phyloP scores from a whole-genome alignment of 2,329 filamentous ascomycete genomes.

The Cordyceps cicadae region DNA sequence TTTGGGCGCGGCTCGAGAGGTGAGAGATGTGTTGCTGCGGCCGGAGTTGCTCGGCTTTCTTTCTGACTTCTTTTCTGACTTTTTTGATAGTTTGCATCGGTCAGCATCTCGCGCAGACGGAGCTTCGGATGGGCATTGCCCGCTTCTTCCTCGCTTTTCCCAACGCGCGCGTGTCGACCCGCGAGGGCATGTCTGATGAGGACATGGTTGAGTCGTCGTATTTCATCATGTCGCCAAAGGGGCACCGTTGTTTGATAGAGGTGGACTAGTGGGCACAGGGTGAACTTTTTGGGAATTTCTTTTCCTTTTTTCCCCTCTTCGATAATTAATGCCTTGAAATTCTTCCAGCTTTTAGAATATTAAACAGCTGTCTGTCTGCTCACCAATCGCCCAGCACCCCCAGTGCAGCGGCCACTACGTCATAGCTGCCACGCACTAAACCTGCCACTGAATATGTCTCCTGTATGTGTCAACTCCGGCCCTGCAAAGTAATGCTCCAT shows the following conservation, averaged over 20 bases:
- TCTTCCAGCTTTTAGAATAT: no score
- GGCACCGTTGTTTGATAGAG: slow-evolving; percentile 6
- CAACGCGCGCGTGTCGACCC: slow-evolving; percentile 21
- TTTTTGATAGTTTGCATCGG: slow-evolving; percentile 41
- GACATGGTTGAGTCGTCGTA: slow-evolving; percentile 27
- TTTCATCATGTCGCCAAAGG: slow-evolving; percentile 21
- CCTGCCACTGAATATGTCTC: neutral
- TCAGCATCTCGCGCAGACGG: slow-evolving; percentile 47
- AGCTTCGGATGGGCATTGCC: slow-evolving; percentile 42
- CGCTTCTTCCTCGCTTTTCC: slow-evolving; percentile 43
- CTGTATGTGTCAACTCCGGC: neutral
- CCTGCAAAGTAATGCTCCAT: neutral
- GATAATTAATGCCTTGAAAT: no score
- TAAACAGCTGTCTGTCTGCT: no score
- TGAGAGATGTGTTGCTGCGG: slow-evolving; percentile 9
- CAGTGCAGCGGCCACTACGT: neutral
- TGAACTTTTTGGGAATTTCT: neutral
- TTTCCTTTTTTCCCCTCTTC: no score
- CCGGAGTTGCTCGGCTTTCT: neutral
- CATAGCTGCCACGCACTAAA: neutral
- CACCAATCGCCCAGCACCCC: no score
- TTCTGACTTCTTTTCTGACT: neutral
- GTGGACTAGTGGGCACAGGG: neutral
- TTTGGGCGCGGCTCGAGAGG: slow-evolving; percentile 46
- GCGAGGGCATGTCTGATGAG: slow-evolving; percentile 26